Base-by-base conservation (phyloP, 2,329 filamentous ascomycete species). In the Epichloe scottii region DNA sequence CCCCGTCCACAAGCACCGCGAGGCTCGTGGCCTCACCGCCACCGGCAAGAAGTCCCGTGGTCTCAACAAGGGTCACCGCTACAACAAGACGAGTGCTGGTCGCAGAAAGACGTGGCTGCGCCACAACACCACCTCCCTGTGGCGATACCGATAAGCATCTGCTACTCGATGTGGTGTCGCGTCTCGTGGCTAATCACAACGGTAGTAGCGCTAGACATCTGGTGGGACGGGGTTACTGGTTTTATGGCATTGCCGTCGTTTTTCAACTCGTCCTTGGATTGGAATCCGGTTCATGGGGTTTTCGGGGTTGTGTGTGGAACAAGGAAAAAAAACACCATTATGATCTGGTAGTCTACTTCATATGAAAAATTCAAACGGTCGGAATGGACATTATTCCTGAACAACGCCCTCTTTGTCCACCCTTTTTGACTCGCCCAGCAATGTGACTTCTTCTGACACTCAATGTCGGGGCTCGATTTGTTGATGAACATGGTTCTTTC, bases 71-170 rank as follows among this genome's bases (percentile, higher is more conserved):
- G 93, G 93, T 66, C 91, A 97, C 79, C 83, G 86, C 70, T 98
- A 88, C 89, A 95, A 91, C 89, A 95, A 98, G 82, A 98, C 93
- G 74, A 81, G 79, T 64, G 87, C 89, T 66, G 93, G 93, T 69
- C 84, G 93, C 75, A 91, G 94, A 82, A 96, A 98, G 89, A 98
- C 91, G 73, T 98, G 93, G 94, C 95, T 95, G 88, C 84, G 87
- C 73, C 89, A 95, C 82, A 98, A 98, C 87, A 98, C 91, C 75
- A 85, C 95, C 72, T 95, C 87, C 68, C 88, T 95, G 73, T 96
- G 91, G 90, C 84, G 90, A 75, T 96, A 96, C 87, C 84, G 90
- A 77, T 95, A 87, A 77, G 57, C 61, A 58, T 43, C 38, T 59
- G 54, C 57, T 55, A 51, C 33, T 17, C 10, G 19, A 37, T 19